Conservation (phyloP, 2,329 filamentous ascomycete genomes). For the Dactylellina leptospora region DNA sequence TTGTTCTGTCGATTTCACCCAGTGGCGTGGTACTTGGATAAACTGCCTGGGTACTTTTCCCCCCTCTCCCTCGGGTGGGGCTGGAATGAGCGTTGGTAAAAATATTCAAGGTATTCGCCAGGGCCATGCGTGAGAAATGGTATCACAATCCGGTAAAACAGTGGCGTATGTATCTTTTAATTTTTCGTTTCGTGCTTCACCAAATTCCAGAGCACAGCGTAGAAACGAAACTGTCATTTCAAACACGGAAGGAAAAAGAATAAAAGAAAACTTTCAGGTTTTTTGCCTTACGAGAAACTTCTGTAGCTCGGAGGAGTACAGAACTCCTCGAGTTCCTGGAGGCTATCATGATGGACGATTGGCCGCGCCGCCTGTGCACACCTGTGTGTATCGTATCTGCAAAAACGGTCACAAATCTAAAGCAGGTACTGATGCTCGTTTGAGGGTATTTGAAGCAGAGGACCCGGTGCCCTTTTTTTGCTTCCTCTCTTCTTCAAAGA, state of each 20-base stretch:
- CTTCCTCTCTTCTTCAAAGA: conserved; percentile 16
- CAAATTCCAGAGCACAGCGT: too few relatives aligned
- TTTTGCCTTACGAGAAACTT: background rate
- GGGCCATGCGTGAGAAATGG: conserved; percentile 36
- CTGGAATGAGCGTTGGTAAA: conserved; percentile 32
- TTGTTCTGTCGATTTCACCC: conserved; percentile 46
- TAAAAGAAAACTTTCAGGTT: conserved; percentile 8
- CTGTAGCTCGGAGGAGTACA: background rate
- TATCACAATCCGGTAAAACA: conserved; percentile 48
- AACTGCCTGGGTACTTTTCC: conserved; percentile 33
- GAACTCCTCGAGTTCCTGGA: conserved; percentile 18
- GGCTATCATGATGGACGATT: background rate
- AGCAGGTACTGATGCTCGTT: conserved; percentile 41
- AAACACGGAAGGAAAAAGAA: conserved; percentile 18
- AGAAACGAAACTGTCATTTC: too few relatives aligned
- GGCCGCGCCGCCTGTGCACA: background rate
- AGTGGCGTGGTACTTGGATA: conserved; percentile 53
- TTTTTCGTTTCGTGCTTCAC: conserved; percentile 22
- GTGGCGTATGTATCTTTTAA: conserved; percentile 27
- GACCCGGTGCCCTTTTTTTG: conserved; percentile 18
- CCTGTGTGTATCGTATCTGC: background rate
- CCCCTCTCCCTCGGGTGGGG: conserved; percentile 31
- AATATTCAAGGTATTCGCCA: conserved; percentile 26
- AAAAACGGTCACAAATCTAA: conserved; percentile 20
- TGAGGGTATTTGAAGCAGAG: conserved; percentile 21